Evolutionary conservation across 176 grass and related monocot genomes (phyloP), one percentile per base, ranked within the genome.

Genomic region (Raddia guianensis): DNA sequence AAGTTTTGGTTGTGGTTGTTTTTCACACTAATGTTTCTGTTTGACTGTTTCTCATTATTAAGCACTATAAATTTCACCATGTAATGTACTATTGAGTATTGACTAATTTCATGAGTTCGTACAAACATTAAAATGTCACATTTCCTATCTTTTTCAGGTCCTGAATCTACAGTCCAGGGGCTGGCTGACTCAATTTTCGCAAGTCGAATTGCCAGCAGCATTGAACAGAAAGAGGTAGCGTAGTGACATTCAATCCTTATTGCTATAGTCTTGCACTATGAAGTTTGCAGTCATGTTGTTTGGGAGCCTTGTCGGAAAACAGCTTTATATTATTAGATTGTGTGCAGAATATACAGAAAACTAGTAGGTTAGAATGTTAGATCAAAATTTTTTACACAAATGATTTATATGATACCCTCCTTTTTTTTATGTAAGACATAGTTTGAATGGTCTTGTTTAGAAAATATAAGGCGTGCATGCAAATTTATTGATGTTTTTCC

Each of bases 121-220:
- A 70, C 34, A 72, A 76, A 77, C 37, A 27, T 77, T 78, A n/a
- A 45, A 72, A 85, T 77, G n/a, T 73, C 34, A 60, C 18, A 18
- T 77, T 60, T 62, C 33, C 7, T 75, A 19, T 55, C 59, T 47
- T 84, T 85, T 91, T 80, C 83, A 98, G 95, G 92, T 74, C 66
- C 75, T 56, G 81, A 90, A 88, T 37, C 62, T 76, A 70, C 87
- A 48, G 55, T 97, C 33, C n/a, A 60, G 43, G 89, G 89, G 53
- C 69, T 97, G 74, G 82, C 87, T 66, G 82, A 97, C 68, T 86
- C 83, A 49, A 97, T 97, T 80, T 77, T 97, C 77, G 89, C 89
- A 75, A 90, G 85, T 35, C 87, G 89, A 63, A 51, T 94, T 54
- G 80, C 79, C 15, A 68, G 8, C 83, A 81, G 84, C 77, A 80